phyloP scores from a whole-genome alignment of 495 filamentous ascomycete genomes.

The Hypomontagnella monticulosa region DNA sequence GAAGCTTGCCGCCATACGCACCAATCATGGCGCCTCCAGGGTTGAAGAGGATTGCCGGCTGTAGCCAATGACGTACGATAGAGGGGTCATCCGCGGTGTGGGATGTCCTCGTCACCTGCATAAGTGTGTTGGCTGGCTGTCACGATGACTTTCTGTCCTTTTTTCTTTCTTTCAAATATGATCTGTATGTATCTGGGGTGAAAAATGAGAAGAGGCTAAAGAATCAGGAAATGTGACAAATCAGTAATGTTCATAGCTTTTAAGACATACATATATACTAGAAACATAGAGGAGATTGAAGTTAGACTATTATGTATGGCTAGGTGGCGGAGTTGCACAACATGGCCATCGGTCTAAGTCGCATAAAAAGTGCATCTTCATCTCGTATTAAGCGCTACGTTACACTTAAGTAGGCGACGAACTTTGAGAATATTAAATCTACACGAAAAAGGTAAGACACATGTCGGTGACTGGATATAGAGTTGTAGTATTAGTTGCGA shows the following conservation, averaged over 20 bases:
- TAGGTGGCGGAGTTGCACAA: conserved; percentile 2
- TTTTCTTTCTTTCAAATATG: background rate
- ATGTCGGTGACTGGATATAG: no score
- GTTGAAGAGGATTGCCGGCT: conserved; percentile 23
- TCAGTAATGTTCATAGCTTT: no score
- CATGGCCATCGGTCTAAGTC: background rate
- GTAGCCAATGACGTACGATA: conserved; percentile 42
- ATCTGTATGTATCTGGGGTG: background rate
- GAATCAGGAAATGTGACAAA: background rate
- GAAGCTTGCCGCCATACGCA: conserved; percentile 33
- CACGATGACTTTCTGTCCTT: no score
- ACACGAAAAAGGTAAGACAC: no score
- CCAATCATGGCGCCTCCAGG: conserved; percentile 24
- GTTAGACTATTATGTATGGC: background rate
- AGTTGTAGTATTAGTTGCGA: no score
- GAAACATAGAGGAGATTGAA: background rate
- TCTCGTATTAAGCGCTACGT: conserved; percentile 35
- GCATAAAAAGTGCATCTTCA: background rate
- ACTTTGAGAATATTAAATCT: no score
- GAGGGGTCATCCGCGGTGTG: conserved; percentile 14
- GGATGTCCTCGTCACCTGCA: conserved; percentile 39
- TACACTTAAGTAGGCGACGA: conserved; percentile 10
- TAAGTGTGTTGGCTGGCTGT: conserved; percentile 28
- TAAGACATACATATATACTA: background rate
- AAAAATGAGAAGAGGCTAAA: background rate